Percentiles rank a stretch among this genome's conserved stretches.
These are phyloP conservation scores for Aquanectria penicillioides DNA, from an alignment of 2,329 filamentous ascomycete species.

Conservation along the genomic window DNA sequence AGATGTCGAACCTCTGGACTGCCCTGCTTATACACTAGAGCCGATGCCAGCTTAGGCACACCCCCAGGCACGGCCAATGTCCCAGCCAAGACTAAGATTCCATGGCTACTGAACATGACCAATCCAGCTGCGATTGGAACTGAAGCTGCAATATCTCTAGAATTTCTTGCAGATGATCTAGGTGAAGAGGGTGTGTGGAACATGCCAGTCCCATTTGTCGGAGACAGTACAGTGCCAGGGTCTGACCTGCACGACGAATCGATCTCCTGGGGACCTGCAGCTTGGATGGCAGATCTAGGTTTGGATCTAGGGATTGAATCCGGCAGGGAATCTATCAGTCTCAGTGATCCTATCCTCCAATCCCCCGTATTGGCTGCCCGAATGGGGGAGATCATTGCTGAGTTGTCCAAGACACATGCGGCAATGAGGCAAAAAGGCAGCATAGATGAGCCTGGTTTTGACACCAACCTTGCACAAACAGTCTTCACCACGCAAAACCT, in stretches of 20 bases:
- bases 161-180: not conserved
- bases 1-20: not conserved
- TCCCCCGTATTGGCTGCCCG: not conserved
- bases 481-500: slow-evolving; percentile 20
- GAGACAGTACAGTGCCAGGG: not conserved
- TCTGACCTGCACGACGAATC: not conserved
- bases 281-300: slow-evolving; percentile 12
- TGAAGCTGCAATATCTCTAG: not conserved
- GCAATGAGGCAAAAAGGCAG: not conserved
- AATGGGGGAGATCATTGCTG: slow-evolving; percentile 7
- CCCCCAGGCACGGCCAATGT: not conserved
- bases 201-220: not conserved
- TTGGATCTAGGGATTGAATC: not conserved
- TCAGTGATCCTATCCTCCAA: not conserved
- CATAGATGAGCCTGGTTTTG: not conserved
- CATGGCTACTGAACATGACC: slow-evolving; percentile 18
- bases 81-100: not conserved
- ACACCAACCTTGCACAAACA: slow-evolving; percentile 2
- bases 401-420: not conserved
- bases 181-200: not conserved
- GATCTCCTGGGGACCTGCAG: not conserved
- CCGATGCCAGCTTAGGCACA: not conserved
- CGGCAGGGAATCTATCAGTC: not conserved
- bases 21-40: slow-evolving; percentile 15
- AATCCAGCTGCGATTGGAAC: slow-evolving; percentile 6